phyloP scores from a whole-genome alignment of 2,329 filamentous ascomycete genomes.

The Cladophialophora carrionii region DNA sequence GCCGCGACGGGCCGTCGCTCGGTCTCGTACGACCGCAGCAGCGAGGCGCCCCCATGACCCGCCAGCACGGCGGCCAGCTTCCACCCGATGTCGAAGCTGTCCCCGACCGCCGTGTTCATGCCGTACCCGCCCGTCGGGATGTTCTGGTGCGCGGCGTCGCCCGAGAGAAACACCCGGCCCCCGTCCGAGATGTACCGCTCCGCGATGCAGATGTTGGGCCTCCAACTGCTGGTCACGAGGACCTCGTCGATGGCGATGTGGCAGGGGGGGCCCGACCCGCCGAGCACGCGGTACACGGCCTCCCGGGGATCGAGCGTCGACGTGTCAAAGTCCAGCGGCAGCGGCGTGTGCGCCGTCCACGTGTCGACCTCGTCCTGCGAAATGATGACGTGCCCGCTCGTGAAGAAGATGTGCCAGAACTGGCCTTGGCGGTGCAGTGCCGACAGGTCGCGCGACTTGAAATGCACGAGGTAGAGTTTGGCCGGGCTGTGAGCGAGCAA shows the following conservation, averaged over 20 bases:
- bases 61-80: constrained; percentile 41
- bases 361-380: constrained; percentile 44
- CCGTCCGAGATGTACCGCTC: constrained; percentile 35
- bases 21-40: constrained; percentile 41
- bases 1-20: constrained; percentile 42
- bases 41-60: constrained; percentile 37
- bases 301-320: constrained; percentile 36
- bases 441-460: constrained; percentile 42
- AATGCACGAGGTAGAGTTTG: constrained; percentile 41
- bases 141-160: constrained; percentile 45
- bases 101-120: constrained; percentile 46
- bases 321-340: constrained; percentile 32
- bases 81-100: constrained; percentile 46
- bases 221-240: constrained; percentile 41
- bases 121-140: constrained; percentile 44
- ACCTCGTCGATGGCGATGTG: constrained; percentile 44
- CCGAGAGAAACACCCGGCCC: constrained; percentile 41
- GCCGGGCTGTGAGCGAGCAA: constrained; percentile 28
- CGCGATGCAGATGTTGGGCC: constrained; percentile 41
- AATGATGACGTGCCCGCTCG: constrained; percentile 39
- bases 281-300: constrained; percentile 38
- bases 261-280: constrained; percentile 31
- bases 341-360: constrained; percentile 41
- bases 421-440: constrained; percentile 38
- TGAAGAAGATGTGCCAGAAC: constrained; percentile 44